These are phyloP conservation scores for Aspergillus nanangensis DNA, from an alignment of 495 filamentous ascomycete species.

Conservation along the genomic window DNA sequence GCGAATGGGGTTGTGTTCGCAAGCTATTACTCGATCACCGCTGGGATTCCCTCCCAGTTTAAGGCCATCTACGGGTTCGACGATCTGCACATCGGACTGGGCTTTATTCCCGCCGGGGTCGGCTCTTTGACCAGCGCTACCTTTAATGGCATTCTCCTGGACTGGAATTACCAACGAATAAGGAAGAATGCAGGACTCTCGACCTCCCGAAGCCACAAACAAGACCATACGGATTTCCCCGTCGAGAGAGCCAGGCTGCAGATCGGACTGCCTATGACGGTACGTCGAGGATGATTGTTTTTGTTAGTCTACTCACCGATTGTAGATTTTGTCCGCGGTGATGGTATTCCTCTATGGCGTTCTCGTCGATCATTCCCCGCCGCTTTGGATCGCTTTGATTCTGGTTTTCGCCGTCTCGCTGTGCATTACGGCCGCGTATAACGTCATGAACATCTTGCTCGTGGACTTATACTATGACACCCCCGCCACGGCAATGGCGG, in stretches of 20 bases:
- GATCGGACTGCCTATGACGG: conserved; percentile 12
- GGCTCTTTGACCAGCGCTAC: conserved; percentile 77
- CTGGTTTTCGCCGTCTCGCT: conserved; percentile 8
- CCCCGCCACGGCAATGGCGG: conserved; percentile 58
- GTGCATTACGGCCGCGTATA: conserved; percentile 32
- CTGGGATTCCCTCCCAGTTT: conserved; percentile 36
- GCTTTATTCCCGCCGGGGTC: conserved; percentile 40
- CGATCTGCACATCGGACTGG: conserved; percentile 44
- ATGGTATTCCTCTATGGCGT: no score
- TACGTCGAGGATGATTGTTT: no score
- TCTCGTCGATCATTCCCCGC: no score
- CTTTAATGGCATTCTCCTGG: conserved; percentile 57
- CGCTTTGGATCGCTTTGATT: no score
- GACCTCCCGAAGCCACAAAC: conserved; percentile 28
- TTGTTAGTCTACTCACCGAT: no score
- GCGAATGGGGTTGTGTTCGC: conserved; percentile 44
- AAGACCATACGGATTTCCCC: conserved; percentile 13
- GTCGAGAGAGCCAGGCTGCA: conserved; percentile 15
- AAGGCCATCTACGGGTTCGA: conserved; percentile 38
- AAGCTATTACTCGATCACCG: conserved; percentile 31
- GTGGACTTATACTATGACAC: conserved; percentile 54
- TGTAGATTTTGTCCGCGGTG: no score
- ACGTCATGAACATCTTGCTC: conserved; percentile 35
- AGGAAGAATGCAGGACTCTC: no score
- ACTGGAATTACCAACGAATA: conserved; percentile 45